Percentiles rank a stretch among this genome's conserved stretches.
phyloP scores from a whole-genome alignment of 2,329 filamentous ascomycete species.

The Rutstroemia sp. region DNA sequence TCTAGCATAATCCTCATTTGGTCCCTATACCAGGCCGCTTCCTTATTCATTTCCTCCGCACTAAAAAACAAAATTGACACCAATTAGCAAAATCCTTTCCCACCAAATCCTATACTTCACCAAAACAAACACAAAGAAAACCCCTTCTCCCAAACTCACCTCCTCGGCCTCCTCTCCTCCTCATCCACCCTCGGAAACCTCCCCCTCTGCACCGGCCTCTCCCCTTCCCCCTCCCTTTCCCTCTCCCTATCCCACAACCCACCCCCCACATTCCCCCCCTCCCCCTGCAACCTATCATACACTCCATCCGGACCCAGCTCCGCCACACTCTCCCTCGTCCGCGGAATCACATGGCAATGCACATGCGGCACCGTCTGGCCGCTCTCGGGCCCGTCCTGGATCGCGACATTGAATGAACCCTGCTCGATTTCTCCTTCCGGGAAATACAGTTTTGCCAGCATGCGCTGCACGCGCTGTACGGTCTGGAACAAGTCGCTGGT shows the following conservation, averaged over 20 bases:
- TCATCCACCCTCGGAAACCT: conserved; percentile 66
- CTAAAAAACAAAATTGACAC: conserved; percentile 21
- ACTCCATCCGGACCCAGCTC: conserved; percentile 60
- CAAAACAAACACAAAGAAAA: neutral
- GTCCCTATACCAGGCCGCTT: conserved; percentile 47
- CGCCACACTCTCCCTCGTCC: conserved; percentile 47
- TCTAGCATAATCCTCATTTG: conserved; percentile 19
- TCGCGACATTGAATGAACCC: conserved; percentile 80
- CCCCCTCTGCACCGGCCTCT: conserved; percentile 44
- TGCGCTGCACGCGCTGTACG: conserved; percentile 73
- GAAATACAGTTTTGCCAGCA: conserved; percentile 58
- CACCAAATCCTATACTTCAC: neutral
- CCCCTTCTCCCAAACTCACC: neutral
- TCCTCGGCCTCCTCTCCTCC: conserved; percentile 56
- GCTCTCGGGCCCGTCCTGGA: conserved; percentile 87
- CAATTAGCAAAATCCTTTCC: neutral
- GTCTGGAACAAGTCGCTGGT: conserved; percentile 75
- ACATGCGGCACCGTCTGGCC: conserved; percentile 93
- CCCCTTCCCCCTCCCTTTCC: conserved; percentile 54
- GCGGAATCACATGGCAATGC: conserved; percentile 85
- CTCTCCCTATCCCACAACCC: conserved; percentile 61
- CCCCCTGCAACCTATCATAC: conserved; percentile 75
- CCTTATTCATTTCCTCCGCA: conserved; percentile 69
- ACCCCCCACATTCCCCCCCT: conserved; percentile 75
- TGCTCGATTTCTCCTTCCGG: conserved; percentile 49